Percentiles rank a stretch among this genome's conserved stretches.
Evolutionary conservation across 805 yeast genomes (phyloP).

Genomic region (Pichia rugopelliculosa): DNA sequence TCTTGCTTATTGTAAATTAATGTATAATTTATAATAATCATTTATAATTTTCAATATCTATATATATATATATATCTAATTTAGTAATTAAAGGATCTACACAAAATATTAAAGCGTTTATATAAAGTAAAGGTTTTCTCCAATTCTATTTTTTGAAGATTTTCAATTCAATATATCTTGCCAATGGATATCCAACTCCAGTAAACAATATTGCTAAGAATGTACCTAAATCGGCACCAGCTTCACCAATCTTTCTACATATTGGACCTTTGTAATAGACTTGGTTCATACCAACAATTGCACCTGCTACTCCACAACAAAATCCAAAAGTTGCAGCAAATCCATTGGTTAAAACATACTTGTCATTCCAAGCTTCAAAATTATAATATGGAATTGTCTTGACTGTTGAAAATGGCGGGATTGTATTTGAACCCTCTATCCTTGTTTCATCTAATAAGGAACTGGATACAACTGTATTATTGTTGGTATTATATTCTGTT

Average conservation of each 20-base stretch:
- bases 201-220: slow-evolving; percentile 71
- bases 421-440: neutral
- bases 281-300: slow-evolving; percentile 83
- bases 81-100: neutral
- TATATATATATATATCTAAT: neutral
- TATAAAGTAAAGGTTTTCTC: no score
- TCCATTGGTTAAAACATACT: slow-evolving; percentile 54
- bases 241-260: slow-evolving; percentile 55
- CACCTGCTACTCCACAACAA: slow-evolving; percentile 68
- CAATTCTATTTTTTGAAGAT: slow-evolving; percentile 38
- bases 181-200: slow-evolving; percentile 52
- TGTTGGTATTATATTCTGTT: neutral
- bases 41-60: no score
- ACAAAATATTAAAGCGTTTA: no score
- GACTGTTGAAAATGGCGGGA: slow-evolving; percentile 17
- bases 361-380: slow-evolving; percentile 69
- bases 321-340: slow-evolving; percentile 64
- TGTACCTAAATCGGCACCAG: slow-evolving; percentile 78
- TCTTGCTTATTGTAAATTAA: no score
- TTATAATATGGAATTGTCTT: slow-evolving; percentile 42
- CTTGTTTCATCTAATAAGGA: neutral
- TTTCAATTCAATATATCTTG: slow-evolving; percentile 60
- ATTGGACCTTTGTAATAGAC: slow-evolving; percentile 76
- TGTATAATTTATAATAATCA: neutral
- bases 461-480: neutral